Conservation (phyloP, 1,284 basidiomycete genomes). For the Pseudozyma pruni region DNA sequence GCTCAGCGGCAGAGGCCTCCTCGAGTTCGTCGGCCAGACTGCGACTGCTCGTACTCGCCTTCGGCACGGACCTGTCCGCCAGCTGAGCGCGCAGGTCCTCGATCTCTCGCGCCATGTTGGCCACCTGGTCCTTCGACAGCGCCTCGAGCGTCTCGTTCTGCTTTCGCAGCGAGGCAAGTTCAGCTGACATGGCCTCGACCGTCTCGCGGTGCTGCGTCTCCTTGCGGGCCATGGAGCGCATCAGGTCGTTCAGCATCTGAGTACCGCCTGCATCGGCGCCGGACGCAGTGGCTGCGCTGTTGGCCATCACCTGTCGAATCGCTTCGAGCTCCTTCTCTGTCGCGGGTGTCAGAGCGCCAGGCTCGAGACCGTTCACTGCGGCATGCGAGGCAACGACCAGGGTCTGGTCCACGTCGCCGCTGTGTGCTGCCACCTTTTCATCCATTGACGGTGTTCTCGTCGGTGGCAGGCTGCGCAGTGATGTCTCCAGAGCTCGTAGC, state of each 20-base stretch:
- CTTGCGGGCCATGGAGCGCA: slow-evolving; percentile 87
- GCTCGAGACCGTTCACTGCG: not conserved
- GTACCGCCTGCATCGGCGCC: slow-evolving; percentile 19
- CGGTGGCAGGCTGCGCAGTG: slow-evolving; percentile 18
- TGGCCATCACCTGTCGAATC: slow-evolving; percentile 32
- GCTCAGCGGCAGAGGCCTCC: slow-evolving; percentile 31
- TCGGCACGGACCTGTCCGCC: slow-evolving; percentile 14
- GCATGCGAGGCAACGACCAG: slow-evolving; percentile 1
- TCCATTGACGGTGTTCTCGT: not conserved
- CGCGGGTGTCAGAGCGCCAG: slow-evolving; percentile 28
- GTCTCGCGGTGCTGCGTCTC: slow-evolving; percentile 83
- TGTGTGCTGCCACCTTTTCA: slow-evolving; percentile 2
- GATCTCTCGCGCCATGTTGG: slow-evolving; percentile 81
- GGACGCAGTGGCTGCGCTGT: not conserved
- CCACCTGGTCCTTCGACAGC: slow-evolving; percentile 82
- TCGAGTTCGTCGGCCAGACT: slow-evolving; percentile 87
- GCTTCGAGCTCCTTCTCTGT: slow-evolving; percentile 45
- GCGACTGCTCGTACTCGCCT: slow-evolving; percentile 12
- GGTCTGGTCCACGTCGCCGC: slow-evolving; percentile 3
- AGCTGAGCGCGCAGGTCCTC: slow-evolving; percentile 78
- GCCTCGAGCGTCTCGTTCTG: slow-evolving; percentile 82
- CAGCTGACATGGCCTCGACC: slow-evolving; percentile 76
- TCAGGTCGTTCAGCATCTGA: slow-evolving; percentile 51
- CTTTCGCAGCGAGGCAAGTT: slow-evolving; percentile 77
- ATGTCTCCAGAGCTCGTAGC: slow-evolving; percentile 43